These are phyloP conservation scores for Lentinula edodes DNA, from an alignment of 768 basidiomycete genomes.

Conservation along the genomic window DNA sequence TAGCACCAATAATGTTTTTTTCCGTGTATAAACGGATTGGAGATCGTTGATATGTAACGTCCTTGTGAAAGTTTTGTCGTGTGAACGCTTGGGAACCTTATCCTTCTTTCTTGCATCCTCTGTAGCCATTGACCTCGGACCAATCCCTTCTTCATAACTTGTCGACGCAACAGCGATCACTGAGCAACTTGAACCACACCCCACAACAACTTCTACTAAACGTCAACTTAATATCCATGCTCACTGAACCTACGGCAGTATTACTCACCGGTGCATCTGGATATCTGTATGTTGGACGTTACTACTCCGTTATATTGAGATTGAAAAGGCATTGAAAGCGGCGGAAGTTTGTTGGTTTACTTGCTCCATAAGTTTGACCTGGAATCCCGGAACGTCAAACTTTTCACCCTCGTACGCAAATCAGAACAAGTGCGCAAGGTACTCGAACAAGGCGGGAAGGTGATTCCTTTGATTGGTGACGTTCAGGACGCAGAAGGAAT, in stretches of 20 bases:
- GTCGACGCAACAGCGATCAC: too few species aligned
- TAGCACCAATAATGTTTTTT: too few species aligned
- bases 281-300: constrained; percentile 3
- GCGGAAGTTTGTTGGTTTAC: background rate
- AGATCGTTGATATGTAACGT: too few species aligned
- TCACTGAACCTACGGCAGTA: background rate
- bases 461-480: constrained; percentile 3
- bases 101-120: background rate
- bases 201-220: too few species aligned
- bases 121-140: too few species aligned
- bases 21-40: too few species aligned
- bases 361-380: constrained; percentile 4
- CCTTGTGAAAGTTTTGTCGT: background rate
- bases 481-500: constrained; percentile 1
- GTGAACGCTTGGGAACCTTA: background rate
- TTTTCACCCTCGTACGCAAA: constrained; percentile 9
- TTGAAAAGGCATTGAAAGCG: background rate
- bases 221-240: background rate
- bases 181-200: too few species aligned
- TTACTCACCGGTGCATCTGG: constrained; percentile 9
- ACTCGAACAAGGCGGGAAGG: background rate
- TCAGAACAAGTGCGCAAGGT: constrained; percentile 6
- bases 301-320: background rate
- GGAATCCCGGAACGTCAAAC: background rate
- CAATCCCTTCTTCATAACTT: too few species aligned